These are phyloP conservation scores for Halenospora varia DNA, from an alignment of 495 filamentous ascomycete species.

Conservation along the genomic window DNA sequence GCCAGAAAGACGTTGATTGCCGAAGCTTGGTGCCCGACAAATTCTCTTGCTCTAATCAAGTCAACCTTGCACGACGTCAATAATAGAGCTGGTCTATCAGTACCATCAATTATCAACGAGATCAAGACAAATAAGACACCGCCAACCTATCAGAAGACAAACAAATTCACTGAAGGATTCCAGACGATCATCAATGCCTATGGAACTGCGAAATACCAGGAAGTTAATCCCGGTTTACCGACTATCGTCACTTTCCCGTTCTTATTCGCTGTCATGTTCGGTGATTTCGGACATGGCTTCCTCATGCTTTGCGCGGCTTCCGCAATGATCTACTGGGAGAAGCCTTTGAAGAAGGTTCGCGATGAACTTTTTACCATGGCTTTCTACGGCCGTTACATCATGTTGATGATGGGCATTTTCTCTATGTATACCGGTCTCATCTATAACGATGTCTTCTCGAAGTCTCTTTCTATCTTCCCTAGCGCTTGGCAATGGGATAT, in stretches of 20 bases:
- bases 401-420: conserved; percentile 95
- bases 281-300: conserved; percentile 87
- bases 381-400: conserved; percentile 97
- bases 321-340: conserved; percentile 96
- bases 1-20: conserved; percentile 94
- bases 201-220: conserved; percentile 91
- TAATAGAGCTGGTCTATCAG: conserved; percentile 86
- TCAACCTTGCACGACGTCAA: conserved; percentile 96
- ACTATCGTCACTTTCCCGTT: conserved; percentile 98
- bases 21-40: conserved; percentile 94
- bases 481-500: conserved; percentile 76
- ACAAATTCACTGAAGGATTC: conserved; percentile 96
- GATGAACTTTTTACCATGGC: conserved; percentile 97
- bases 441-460: conserved; percentile 98
- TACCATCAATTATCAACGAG: conserved; percentile 96
- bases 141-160: conserved; percentile 92
- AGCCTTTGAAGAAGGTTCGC: conserved; percentile 80
- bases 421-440: conserved; percentile 96
- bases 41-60: conserved; percentile 85
- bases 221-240: conserved; percentile 93
- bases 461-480: conserved; percentile 78
- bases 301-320: conserved; percentile 77
- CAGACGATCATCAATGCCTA: conserved; percentile 99
- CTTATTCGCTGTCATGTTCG: conserved; percentile 98
- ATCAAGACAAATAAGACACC: conserved; percentile 95